Evolutionary conservation across 176 grass and related monocot species (phyloP), one percentile per base, ranked within the genome.

Genomic region (Oryza glumipatula): DNA sequence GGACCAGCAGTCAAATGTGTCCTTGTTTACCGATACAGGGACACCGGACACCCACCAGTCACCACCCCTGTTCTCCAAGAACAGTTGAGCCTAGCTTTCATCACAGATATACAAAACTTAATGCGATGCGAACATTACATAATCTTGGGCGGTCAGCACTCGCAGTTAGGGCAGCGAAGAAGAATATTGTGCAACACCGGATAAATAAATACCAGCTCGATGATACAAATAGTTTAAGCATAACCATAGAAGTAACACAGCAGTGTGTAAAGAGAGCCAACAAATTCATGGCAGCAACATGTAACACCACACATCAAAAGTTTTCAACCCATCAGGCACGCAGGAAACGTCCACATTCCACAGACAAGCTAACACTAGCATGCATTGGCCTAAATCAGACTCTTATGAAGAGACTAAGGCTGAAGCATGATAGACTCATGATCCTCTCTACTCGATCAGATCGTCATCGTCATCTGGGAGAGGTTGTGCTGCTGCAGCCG

Each of bases 391-490:
- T 83, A 87, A 78, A 24, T 66, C 16, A 58, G 8, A 84, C 89
- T 80, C 74, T 77, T 82, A 64, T 32, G 68, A 44, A 35, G 71
- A 49, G 83, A 75, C 70, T 84, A 70, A 3, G 44, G 74, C 51
- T 78, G 5, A 76, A 70, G 73, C 54, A 64, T 17, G 21, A 23
- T 39, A 80, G 89, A 84, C 65, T 80, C 81, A 0, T 66, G 43
- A 80, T 84, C 70, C 85, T 41, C 70, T 81, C 88, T 97, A 97
- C 60, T 94, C 88, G 54, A 97, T 74, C 68, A 94, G 68, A 48
- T 97, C 92, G 32, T 97, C 92, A 11, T 97, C 90, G 16, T 97
- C 94, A 61, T 97, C 94, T 10, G 92, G 94, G 19, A 97, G 92
- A 36, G 94, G 94, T 68, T 97, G 94, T 0, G 85, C 86, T 13